These are phyloP conservation scores for Nematodospora anomalae DNA, from an alignment of 1,139 yeast species.

Conservation along the genomic window DNA sequence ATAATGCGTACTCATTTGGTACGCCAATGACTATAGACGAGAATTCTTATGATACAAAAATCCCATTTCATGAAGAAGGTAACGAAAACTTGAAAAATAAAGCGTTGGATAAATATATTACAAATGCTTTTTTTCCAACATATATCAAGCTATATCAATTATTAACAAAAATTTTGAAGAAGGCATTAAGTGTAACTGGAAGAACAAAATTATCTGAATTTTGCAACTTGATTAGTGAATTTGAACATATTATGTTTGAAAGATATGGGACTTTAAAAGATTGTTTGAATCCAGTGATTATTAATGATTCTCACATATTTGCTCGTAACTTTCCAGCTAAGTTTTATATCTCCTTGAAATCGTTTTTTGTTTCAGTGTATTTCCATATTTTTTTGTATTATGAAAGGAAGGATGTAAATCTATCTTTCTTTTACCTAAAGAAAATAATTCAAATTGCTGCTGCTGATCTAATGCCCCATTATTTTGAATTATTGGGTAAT, in stretches of 20 bases:
- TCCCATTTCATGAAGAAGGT: conserved; percentile 27
- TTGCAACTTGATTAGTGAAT: conserved; percentile 20
- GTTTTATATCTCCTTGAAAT: conserved; percentile 28
- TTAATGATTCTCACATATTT: conserved; percentile 17
- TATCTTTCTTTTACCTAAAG: conserved; percentile 37
- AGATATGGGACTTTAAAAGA: conserved; percentile 23
- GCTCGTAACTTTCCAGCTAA: conserved; percentile 28
- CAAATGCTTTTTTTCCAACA: conserved; percentile 15
- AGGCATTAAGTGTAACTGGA: conserved; percentile 24
- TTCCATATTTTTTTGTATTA: conserved; percentile 44
- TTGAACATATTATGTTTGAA: conserved; percentile 20
- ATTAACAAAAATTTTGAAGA: conserved; percentile 17
- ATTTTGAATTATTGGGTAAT: conserved; percentile 32
- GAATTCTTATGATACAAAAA: conserved; percentile 27
- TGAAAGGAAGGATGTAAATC: conserved; percentile 27
- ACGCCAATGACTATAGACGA: conserved; percentile 24
- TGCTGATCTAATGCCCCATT: conserved; percentile 41
- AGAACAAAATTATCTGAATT: conserved; percentile 24
- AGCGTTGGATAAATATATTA: conserved; percentile 24
- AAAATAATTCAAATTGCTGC: conserved; percentile 33
- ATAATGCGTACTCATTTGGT: conserved; percentile 32
- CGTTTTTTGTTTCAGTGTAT: conserved; percentile 35
- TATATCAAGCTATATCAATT: conserved; percentile 8
- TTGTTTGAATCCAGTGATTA: conserved; percentile 21
- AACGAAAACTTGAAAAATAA: conserved; percentile 23